Percentiles rank a stretch among this genome's conserved stretches.
phyloP scores from a whole-genome alignment of 352 stramenopile species.

The Pythium myriotylum region DNA sequence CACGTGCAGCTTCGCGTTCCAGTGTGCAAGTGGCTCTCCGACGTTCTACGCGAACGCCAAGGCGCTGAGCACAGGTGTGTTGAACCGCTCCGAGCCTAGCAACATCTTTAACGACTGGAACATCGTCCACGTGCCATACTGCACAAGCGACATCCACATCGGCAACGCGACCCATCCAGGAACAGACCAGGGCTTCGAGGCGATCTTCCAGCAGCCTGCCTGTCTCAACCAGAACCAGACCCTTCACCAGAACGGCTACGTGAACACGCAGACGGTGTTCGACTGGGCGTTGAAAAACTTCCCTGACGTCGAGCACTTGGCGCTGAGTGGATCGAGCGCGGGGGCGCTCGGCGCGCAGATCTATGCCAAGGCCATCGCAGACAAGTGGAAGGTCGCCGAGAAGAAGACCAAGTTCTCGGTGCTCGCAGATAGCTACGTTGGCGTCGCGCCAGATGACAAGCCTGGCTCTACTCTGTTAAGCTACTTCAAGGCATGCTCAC shows the following conservation, averaged over 20 bases:
- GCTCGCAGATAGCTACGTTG: constrained; percentile 63
- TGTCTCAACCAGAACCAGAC: constrained; percentile 50
- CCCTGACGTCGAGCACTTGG: constrained; percentile 21
- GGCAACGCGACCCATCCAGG: constrained; percentile 35
- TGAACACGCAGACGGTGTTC: constrained; percentile 21
- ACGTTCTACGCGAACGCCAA: constrained; percentile 45
- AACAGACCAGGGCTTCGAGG: constrained; percentile 40
- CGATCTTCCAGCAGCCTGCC: constrained; percentile 38
- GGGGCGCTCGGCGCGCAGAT: constrained; percentile 58
- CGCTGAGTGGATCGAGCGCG: constrained; percentile 29
- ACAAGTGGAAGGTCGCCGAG: constrained; percentile 45
- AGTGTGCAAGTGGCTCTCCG: constrained; percentile 45
- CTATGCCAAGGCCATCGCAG: constrained; percentile 42
- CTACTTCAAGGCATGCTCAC: constrained; percentile 57
- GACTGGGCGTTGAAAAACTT: constrained; percentile 29
- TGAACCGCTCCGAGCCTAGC: constrained; percentile 49
- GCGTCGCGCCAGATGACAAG: constrained; percentile 48
- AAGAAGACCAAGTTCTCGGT: constrained; percentile 50
- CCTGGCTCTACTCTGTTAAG: constrained; percentile 49
- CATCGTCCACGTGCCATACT: constrained; percentile 71
- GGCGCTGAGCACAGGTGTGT: constrained; percentile 39
- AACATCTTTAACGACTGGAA: constrained; percentile 77
- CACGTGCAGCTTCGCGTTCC: constrained; percentile 65
- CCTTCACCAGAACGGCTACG: constrained; percentile 24
- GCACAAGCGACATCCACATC: constrained; percentile 67